phyloP scores from a whole-genome alignment of 2,329 filamentous ascomycete species.

The Metarhizium guizhouense region DNA sequence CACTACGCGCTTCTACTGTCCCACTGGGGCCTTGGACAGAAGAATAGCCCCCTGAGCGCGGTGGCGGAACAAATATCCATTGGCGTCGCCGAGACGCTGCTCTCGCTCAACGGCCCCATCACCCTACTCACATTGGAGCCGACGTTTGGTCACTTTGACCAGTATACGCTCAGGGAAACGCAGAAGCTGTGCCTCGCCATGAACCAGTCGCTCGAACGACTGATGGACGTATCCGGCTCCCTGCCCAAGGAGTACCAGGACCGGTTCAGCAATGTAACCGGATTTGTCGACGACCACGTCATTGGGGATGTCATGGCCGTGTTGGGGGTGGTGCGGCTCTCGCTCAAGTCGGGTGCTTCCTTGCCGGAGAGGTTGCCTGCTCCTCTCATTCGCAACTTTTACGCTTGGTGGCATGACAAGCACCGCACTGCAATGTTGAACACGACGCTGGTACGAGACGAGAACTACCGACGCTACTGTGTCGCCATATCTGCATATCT shows the following conservation, averaged over 20 bases:
- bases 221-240: constrained; percentile 21
- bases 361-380: constrained; percentile 37
- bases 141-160: constrained; percentile 19
- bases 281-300: constrained; percentile 30
- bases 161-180: constrained; percentile 18
- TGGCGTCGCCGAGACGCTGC: constrained; percentile 14
- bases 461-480: too few species aligned
- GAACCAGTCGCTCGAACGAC: constrained; percentile 21
- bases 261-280: constrained; percentile 26
- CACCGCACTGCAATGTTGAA: too few species aligned
- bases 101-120: constrained; percentile 6
- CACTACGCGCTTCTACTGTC: constrained; percentile 33
- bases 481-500: too few species aligned
- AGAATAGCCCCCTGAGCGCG: constrained; percentile 18
- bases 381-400: constrained; percentile 23
- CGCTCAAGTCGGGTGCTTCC: constrained; percentile 35
- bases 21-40: constrained; percentile 27
- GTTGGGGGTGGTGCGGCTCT: constrained; percentile 34
- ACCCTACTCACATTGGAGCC: constrained; percentile 17
- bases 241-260: constrained; percentile 30
- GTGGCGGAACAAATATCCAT: constrained; percentile 20
- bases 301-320: constrained; percentile 43
- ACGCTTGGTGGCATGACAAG: neutral
- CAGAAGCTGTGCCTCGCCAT: constrained; percentile 20
- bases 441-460: too few species aligned